Evolutionary conservation across 352 stramenopile species (phyloP).

Genomic region (Phytophthora sp.): DNA sequence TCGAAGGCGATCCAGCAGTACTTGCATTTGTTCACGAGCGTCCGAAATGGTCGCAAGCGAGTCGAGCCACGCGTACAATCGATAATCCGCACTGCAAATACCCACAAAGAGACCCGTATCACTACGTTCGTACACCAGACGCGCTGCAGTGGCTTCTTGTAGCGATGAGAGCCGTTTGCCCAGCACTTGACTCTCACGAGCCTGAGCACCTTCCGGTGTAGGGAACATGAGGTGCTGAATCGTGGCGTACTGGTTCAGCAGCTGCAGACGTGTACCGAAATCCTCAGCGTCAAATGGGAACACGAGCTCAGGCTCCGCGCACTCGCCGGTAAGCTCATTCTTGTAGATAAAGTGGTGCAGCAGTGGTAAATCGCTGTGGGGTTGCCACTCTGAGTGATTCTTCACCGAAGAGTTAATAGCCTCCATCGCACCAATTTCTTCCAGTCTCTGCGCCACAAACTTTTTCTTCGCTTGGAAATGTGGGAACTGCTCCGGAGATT

Average conservation of each 20-base stretch:
- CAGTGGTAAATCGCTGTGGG: slow-evolving; percentile 59
- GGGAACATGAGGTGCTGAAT: slow-evolving; percentile 62
- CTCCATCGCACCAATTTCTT: slow-evolving; percentile 45
- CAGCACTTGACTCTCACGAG: slow-evolving; percentile 51
- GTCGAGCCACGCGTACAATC: slow-evolving; percentile 66
- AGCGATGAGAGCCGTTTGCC: slow-evolving; percentile 49
- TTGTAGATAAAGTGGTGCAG: slow-evolving; percentile 77
- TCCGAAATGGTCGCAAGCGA: slow-evolving; percentile 50
- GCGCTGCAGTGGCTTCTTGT: slow-evolving; percentile 42
- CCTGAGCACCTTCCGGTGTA: slow-evolving; percentile 13
- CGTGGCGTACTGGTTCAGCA: slow-evolving; percentile 64
- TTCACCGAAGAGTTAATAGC: slow-evolving; percentile 49
- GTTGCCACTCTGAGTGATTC: slow-evolving; percentile 44
- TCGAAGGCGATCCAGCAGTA: slow-evolving; percentile 62
- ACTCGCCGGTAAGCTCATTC: slow-evolving; percentile 71
- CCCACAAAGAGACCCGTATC: slow-evolving; percentile 55
- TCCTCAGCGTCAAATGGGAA: slow-evolving; percentile 57
- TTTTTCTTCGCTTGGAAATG: slow-evolving; percentile 69
- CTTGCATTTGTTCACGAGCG: slow-evolving; percentile 54
- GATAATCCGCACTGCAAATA: slow-evolving; percentile 58
- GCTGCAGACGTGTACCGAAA: slow-evolving; percentile 35
- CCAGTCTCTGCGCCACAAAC: slow-evolving; percentile 49
- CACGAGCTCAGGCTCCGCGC: slow-evolving; percentile 42
- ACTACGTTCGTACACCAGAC: slow-evolving; percentile 60
- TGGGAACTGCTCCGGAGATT: slow-evolving; percentile 73